A percentile compares a stretch with the other conserved stretches of the same genome.
phyloP scores from a whole-genome alignment of 2,329 filamentous ascomycete species.

The Taxawa tesnikishii region DNA sequence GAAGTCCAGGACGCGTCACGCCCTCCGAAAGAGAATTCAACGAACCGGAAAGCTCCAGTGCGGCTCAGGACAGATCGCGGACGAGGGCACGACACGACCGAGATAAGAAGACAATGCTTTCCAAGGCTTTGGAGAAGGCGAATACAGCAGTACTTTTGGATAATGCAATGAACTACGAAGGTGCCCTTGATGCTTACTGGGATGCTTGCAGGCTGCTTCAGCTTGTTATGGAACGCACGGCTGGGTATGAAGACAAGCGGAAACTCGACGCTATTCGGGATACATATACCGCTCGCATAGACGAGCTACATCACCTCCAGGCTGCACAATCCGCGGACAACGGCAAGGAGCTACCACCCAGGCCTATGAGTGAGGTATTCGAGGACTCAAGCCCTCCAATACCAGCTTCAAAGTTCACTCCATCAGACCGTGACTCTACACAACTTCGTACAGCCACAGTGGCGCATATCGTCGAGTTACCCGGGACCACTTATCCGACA shows the following conservation, averaged over 20 bases:
- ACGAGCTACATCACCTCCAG: slow-evolving; percentile 66
- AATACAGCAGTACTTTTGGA: slow-evolving; percentile 92
- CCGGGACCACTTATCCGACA: slow-evolving; percentile 6
- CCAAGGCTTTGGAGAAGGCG: slow-evolving; percentile 87
- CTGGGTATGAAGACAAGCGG: slow-evolving; percentile 71
- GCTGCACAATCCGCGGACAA: slow-evolving; percentile 26
- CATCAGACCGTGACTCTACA: slow-evolving; percentile 26
- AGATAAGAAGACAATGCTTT: slow-evolving; percentile 83
- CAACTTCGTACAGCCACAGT: slow-evolving; percentile 44
- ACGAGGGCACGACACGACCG: slow-evolving; percentile 32
- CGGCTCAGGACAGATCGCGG: slow-evolving; percentile 10
- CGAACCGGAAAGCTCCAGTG: slow-evolving; percentile 1
- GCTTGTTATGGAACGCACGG: slow-evolving; percentile 75
- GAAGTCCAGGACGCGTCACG: slow-evolving; percentile 1
- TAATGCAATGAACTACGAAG: slow-evolving; percentile 90
- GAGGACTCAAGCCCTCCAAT: slow-evolving; percentile 2
- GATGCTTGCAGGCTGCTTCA: slow-evolving; percentile 84
- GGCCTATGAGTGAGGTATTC: slow-evolving; percentile 48
- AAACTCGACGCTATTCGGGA: slow-evolving; percentile 88
- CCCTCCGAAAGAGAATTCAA: slow-evolving; percentile 1
- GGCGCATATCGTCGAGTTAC: slow-evolving; percentile 35
- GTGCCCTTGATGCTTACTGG: slow-evolving; percentile 76
- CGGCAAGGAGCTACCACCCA: slow-evolving; percentile 65
- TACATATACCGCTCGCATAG: slow-evolving; percentile 83
- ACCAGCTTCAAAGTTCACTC: background rate